Conservation (phyloP, 164 flowering plant species). For the Buxus sempervirens region DNA sequence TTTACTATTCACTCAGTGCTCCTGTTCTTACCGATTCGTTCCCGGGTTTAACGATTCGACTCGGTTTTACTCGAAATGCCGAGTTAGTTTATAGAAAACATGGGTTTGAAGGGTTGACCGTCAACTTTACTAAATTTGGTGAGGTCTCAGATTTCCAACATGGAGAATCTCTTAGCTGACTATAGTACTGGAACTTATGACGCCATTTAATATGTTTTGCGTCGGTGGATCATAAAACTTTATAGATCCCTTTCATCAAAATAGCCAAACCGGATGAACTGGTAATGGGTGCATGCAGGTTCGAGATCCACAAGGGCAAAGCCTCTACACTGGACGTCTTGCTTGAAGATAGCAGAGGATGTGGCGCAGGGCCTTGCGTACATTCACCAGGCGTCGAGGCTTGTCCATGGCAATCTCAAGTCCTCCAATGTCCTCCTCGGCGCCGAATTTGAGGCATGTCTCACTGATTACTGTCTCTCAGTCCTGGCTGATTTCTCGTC, state of each 20-base stretch:
- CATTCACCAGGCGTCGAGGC: conserved; percentile 86
- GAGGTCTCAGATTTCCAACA: conserved; percentile 1
- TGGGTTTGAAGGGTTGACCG: not conserved
- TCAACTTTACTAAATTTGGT: not conserved
- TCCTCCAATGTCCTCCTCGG: conserved; percentile 92
- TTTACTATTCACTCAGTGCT: too few relatives aligned
- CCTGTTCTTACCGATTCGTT: not conserved
- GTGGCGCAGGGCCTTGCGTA: conserved; percentile 94
- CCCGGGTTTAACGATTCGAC: not conserved
- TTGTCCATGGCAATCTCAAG: conserved; percentile 90
- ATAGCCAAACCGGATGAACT: too few relatives aligned
- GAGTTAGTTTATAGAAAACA: too few relatives aligned
- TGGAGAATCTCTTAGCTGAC: conserved; percentile 12
- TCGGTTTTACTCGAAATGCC: not conserved
- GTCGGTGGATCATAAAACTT: too few relatives aligned
- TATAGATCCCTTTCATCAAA: too few relatives aligned
- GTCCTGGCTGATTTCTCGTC: conserved; percentile 27
- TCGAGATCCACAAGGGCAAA: conserved; percentile 77
- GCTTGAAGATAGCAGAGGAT: conserved; percentile 95
- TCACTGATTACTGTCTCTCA: conserved; percentile 78
- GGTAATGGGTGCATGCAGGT: conserved; percentile 33
- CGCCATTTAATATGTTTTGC: not conserved
- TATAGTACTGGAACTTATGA: not conserved
- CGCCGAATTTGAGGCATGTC: conserved; percentile 85
- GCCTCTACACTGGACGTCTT: conserved; percentile 98